Evolutionary conservation across 352 stramenopile genomes (phyloP).

Genomic region (Pythium oligandrum): DNA sequence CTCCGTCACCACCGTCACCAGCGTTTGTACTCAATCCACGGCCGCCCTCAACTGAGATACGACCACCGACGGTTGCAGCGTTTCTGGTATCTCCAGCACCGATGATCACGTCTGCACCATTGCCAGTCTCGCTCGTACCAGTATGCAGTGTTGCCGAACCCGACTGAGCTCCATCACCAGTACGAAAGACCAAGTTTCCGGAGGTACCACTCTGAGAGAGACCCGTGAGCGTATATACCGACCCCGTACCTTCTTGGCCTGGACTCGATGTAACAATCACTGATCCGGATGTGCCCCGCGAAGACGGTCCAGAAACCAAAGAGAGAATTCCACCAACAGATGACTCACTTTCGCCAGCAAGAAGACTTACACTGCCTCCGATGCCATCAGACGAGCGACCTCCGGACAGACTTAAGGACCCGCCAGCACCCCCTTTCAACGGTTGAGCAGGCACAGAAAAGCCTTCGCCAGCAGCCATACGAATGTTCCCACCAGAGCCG

Average conservation of each 20-base stretch:
- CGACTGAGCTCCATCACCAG: not conserved
- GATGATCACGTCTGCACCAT: conserved; percentile 49
- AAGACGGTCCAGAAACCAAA: conserved; percentile 8
- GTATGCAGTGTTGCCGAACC: conserved; percentile 17
- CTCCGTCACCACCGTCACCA: conserved; percentile 67
- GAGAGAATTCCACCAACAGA: conserved; percentile 35
- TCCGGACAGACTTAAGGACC: conserved; percentile 24
- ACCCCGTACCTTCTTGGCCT: not conserved
- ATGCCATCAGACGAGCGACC: conserved; percentile 34
- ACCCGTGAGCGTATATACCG: too few species aligned
- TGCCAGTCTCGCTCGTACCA: conserved; percentile 33
- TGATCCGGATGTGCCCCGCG: not conserved
- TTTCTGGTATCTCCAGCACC: conserved; percentile 42
- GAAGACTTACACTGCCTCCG: conserved; percentile 29
- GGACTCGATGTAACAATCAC: not conserved
- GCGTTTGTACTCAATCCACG: conserved; percentile 60
- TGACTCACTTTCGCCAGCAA: conserved; percentile 32
- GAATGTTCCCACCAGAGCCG: conserved; percentile 35
- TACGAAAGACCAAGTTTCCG: not conserved
- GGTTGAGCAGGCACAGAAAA: conserved; percentile 28
- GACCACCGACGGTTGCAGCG: conserved; percentile 44
- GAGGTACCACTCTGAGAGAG: not conserved
- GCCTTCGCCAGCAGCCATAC: conserved; percentile 30
- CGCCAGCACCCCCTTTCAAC: conserved; percentile 25
- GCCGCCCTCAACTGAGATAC: conserved; percentile 38